A percentile compares a stretch with the other conserved stretches of the same genome.
These are phyloP conservation scores for Harringtonia lauricola DNA, from an alignment of 2,329 filamentous ascomycete genomes.

Conservation along the genomic window DNA sequence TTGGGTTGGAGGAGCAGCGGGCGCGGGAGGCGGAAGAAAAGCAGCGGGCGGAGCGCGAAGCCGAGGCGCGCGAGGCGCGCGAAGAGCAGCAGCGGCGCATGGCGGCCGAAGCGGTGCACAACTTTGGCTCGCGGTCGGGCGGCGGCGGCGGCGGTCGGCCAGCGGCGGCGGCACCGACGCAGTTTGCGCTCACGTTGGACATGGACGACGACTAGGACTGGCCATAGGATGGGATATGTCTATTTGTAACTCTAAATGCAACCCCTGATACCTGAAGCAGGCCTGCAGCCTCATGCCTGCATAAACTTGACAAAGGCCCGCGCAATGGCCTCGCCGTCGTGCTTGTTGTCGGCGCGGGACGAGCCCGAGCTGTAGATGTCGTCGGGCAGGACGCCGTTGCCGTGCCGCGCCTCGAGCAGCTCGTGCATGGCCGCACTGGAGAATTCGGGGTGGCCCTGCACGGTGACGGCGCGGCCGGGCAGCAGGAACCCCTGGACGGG, in stretches of 20 bases:
- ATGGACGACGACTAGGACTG: slow-evolving; percentile 10
- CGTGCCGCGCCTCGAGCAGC: slow-evolving; percentile 53
- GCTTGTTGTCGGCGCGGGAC: slow-evolving; percentile 49
- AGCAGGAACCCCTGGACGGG: slow-evolving; percentile 71
- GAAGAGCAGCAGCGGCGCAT: slow-evolving; percentile 33
- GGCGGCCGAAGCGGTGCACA: slow-evolving; percentile 29
- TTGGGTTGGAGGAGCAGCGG: slow-evolving; percentile 33
- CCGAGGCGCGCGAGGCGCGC: slow-evolving; percentile 30
- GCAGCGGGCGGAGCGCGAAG: slow-evolving; percentile 28
- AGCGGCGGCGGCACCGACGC: slow-evolving; percentile 5
- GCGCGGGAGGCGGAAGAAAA: slow-evolving; percentile 34
- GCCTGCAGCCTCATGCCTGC: too few relatives aligned
- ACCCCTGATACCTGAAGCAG: too few relatives aligned
- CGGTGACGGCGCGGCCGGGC: slow-evolving; percentile 54
- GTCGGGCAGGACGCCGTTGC: slow-evolving; percentile 57
- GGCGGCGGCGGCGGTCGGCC: slow-evolving; percentile 2
- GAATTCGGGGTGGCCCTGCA: slow-evolving; percentile 86
- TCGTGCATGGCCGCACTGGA: slow-evolving; percentile 59
- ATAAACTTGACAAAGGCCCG: slow-evolving; percentile 69
- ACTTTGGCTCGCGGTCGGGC: slow-evolving; percentile 13
- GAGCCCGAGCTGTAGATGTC: slow-evolving; percentile 59
- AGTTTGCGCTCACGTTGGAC: slow-evolving; percentile 12
- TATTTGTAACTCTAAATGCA: too few relatives aligned
- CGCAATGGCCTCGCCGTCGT: slow-evolving; percentile 72
- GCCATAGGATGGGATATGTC: not conserved